Evolutionary conservation across 495 filamentous ascomycete species (phyloP).

Genomic region (Penicillium tannophilum): DNA sequence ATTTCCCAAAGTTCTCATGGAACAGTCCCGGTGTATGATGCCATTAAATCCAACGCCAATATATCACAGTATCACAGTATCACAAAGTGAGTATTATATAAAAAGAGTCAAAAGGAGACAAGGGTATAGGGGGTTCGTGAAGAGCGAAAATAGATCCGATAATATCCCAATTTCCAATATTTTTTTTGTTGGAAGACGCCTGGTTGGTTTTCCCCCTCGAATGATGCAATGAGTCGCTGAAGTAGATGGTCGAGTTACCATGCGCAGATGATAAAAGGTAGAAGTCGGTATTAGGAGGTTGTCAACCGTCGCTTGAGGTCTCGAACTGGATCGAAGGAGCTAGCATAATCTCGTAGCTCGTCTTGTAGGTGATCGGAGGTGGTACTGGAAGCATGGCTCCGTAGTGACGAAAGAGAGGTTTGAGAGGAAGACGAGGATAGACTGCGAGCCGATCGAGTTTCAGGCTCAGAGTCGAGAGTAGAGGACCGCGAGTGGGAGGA

Average conservation of each 20-base stretch:
- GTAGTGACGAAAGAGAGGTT: conserved; percentile 79
- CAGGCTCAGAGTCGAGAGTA: conserved; percentile 24
- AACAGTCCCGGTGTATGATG: conserved; percentile 16
- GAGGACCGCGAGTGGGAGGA: conserved; percentile 40
- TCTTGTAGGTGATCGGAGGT: conserved; percentile 73
- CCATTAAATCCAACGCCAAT: conserved; percentile 19
- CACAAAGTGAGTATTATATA: not conserved
- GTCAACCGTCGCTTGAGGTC: conserved; percentile 63
- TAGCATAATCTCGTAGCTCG: conserved; percentile 83
- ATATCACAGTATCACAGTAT: conserved; percentile 8
- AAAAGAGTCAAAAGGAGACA: not conserved
- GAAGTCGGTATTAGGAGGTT: conserved; percentile 27
- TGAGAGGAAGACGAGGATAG: conserved; percentile 83
- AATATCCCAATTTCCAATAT: not conserved
- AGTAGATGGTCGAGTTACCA: not conserved
- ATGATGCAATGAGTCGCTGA: conserved; percentile 21
- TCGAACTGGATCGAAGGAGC: conserved; percentile 82
- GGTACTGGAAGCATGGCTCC: conserved; percentile 58
- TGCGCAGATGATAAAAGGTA: not conserved
- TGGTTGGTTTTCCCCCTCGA: conserved; percentile 9
- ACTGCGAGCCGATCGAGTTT: conserved; percentile 25
- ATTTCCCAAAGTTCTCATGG: not conserved
- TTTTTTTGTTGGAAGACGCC: conserved; percentile 6
- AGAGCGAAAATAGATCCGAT: not conserved
- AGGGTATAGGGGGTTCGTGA: conserved; percentile 4